phyloP scores from a whole-genome alignment of 768 basidiomycete species.

The Trametes cubensis region DNA sequence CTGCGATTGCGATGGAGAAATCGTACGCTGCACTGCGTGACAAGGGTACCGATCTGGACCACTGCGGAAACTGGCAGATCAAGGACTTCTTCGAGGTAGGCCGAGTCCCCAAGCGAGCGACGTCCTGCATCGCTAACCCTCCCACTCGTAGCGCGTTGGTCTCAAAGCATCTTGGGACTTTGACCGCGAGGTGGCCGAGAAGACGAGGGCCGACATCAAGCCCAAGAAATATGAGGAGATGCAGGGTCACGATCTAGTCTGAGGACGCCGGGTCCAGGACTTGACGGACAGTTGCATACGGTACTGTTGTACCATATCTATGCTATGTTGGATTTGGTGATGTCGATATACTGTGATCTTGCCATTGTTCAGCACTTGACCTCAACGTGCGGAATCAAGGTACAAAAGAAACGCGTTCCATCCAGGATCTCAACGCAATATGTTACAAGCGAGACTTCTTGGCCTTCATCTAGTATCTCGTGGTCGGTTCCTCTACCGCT shows the following conservation, averaged over 20 bases:
- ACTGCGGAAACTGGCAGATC: constrained; percentile 31
- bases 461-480: background rate
- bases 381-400: no score
- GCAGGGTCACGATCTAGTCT: constrained; percentile 26
- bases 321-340: no score
- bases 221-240: constrained; percentile 32
- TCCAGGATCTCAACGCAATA: background rate
- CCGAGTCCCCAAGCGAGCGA: background rate
- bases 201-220: constrained; percentile 23
- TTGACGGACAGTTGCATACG: no score
- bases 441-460: background rate
- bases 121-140: background rate
- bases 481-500: constrained; percentile 4
- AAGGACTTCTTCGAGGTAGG: constrained; percentile 34
- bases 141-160: constrained; percentile 25
- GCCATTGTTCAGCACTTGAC: no score
- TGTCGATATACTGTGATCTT: no score
- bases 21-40: constrained; percentile 29
- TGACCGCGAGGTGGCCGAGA: constrained; percentile 26
- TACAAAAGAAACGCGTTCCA: background rate
- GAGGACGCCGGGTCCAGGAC: background rate
- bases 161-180: constrained; percentile 28
- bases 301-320: no score
- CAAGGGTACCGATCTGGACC: constrained; percentile 29
- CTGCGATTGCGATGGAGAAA: constrained; percentile 32